Percentiles rank a stretch among this genome's conserved stretches.
Evolutionary conservation across 2,329 filamentous ascomycete species (phyloP).

Genomic region (Ceratocystis huliohia): DNA sequence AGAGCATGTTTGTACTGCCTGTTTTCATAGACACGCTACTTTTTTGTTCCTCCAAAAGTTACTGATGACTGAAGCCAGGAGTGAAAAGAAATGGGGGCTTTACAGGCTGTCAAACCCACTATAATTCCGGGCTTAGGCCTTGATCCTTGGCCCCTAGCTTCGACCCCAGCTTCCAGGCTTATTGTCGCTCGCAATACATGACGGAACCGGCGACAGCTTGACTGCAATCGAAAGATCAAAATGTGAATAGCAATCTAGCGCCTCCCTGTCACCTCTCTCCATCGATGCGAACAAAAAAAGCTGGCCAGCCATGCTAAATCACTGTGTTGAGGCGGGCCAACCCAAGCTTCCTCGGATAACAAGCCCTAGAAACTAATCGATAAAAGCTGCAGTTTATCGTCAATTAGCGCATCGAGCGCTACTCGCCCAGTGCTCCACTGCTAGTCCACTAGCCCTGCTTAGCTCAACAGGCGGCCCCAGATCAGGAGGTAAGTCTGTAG

Average conservation of each 20-base stretch:
- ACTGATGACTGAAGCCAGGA: neutral
- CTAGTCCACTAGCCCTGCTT: constrained; percentile 4
- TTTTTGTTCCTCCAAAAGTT: no score
- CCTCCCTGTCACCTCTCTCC: neutral
- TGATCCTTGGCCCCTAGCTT: neutral
- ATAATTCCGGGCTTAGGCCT: neutral
- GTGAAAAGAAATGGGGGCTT: neutral
- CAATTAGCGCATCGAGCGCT: neutral
- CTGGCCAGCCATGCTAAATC: neutral
- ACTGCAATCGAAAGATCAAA: neutral
- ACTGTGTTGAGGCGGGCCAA: neutral
- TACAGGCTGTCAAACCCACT: neutral
- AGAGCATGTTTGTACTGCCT: no score
- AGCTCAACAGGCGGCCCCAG: neutral
- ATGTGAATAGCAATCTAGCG: neutral
- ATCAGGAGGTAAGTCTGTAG: neutral
- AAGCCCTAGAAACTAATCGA: neutral
- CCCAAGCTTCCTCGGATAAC: constrained; percentile 5
- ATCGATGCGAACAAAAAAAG: neutral
- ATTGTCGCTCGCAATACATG: neutral
- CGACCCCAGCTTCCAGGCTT: neutral
- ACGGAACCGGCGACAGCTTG: neutral
- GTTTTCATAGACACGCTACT: no score
- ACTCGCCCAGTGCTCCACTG: constrained; percentile 7
- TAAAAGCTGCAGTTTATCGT: neutral